Evolutionary conservation across 352 stramenopile genomes (phyloP), one percentile per base, ranked within the genome.

Genomic region (Chrysophaeum taylorii): DNA sequence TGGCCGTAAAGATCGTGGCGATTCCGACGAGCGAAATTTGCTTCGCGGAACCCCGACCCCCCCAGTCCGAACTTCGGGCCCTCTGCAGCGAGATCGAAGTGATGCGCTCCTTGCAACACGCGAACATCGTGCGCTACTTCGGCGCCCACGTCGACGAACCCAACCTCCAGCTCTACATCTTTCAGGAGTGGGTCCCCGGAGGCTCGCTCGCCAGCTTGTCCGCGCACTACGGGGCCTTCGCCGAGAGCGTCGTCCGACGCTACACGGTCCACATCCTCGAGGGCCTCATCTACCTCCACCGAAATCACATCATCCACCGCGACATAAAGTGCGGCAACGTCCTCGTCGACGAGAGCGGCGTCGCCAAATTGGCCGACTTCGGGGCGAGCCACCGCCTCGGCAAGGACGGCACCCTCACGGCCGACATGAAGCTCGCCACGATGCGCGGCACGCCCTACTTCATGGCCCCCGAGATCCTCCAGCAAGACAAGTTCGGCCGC

Each of bases 151-250:
- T 81, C 60, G 82, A 94, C 63, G 81, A 82, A 41, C 82, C 78
- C 35, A 82, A 85, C 12, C 84, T 81, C 33, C 75, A 86, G 66
- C 87, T 98, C 43, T 92, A 89, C 75, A 96, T 98, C 70, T 97
- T 97, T 77, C 94, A 97, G 85, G 90, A 98, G 79, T 98, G 94
- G 78, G 87, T 96, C 5, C 86, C 92, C 5, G 90, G 89, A 38
- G 91, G 92, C 1, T 94, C 86, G 2, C 89, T 98, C 50, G 85
- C 90, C 38, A 88, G 82, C 73, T 86, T 97, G 75, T 80, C 97
- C 48, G 85, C 85, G 25, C 91, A 96, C 60, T 96, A 96, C 75
- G 92, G 92, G 27, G 78, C 91, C 0, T 97, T 98, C 79, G 85
- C 83, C 41, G 82, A 96, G 74, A 78, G 86, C 39, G 79, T 97